These are phyloP conservation scores for Eragrostis curvula DNA, from an alignment of 176 grass and related monocot species.

Conservation along the genomic window DNA sequence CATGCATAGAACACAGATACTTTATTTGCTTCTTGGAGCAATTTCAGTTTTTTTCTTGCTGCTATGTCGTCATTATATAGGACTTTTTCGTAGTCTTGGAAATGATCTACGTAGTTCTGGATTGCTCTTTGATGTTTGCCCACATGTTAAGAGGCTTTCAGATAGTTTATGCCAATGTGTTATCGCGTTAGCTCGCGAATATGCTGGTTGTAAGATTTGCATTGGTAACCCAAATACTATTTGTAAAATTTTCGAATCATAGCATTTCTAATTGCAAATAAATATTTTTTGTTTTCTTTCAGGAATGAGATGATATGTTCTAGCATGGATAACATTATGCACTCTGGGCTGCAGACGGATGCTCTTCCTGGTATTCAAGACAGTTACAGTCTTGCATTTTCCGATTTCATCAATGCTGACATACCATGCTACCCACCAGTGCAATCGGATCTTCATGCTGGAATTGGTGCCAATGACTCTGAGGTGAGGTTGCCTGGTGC, in stretches of 20 bases:
- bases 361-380: constrained; percentile 74
- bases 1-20: not conserved
- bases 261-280: not conserved
- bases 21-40: not conserved
- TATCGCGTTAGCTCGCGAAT: constrained; percentile 24
- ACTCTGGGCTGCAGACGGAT: constrained; percentile 50
- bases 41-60: not conserved
- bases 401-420: constrained; percentile 77
- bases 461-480: constrained; percentile 46
- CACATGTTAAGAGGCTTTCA: constrained; percentile 23
- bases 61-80: constrained; percentile 22
- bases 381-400: constrained; percentile 69
- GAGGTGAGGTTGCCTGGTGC: constrained; percentile 32
- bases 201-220: constrained; percentile 22
- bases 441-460: constrained; percentile 75
- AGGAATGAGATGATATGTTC: constrained; percentile 62
- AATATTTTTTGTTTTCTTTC: constrained; percentile 4
- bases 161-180: not conserved
- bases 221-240: too few species aligned
- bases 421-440: constrained; percentile 73
- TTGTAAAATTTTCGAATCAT: not conserved
- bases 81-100: constrained; percentile 18
- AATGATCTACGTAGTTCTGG: not conserved
- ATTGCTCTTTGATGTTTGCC: constrained; percentile 10
- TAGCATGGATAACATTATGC: constrained; percentile 67